Percentiles rank a stretch among this genome's conserved stretches.
Conservation (phyloP, 1,284 basidiomycete genomes). For the Malassezia equina region DNA sequence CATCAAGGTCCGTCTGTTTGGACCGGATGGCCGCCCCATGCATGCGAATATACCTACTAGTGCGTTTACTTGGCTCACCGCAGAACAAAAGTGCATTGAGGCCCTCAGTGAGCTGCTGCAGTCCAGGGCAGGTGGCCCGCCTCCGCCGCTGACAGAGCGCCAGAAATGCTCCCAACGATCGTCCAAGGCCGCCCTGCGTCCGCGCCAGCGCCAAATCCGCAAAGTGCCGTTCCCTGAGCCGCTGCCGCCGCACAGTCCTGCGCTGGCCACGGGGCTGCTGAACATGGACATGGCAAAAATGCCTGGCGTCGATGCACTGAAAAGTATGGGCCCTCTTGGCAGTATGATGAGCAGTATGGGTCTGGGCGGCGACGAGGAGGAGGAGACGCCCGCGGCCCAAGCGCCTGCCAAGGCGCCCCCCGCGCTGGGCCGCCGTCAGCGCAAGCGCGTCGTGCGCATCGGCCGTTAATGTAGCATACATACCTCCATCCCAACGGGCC, state of each 20-base stretch:
- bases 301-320: conserved; percentile 28
- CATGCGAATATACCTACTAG: conserved; percentile 59
- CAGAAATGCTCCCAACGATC: conserved; percentile 7
- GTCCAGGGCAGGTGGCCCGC: conserved; percentile 30
- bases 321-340: conserved; percentile 32
- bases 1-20: conserved; percentile 72
- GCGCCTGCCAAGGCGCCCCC: conserved; percentile 26
- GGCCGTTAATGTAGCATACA: conserved; percentile 26
- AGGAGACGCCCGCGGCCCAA: conserved; percentile 20
- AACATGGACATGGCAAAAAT: conserved; percentile 38
- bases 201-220: conserved; percentile 20
- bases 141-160: conserved; percentile 26
- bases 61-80: conserved; percentile 5
- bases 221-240: conserved; percentile 25
- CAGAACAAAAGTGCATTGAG: conserved; percentile 66
- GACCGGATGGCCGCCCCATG: conserved; percentile 64
- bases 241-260: conserved; percentile 39
- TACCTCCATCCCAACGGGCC: conserved; percentile 13
- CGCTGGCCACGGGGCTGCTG: conserved; percentile 33
- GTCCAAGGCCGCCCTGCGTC: conserved; percentile 17
- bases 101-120: conserved; percentile 30
- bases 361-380: conserved; percentile 36
- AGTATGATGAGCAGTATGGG: conserved; percentile 43
- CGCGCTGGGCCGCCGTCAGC: conserved; percentile 32
- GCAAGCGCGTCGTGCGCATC: conserved; percentile 40